These are phyloP conservation scores for Umbelopsis sp. DNA, from an alignment of 192 early-diverging fungal genomes.

Conservation along the genomic window DNA sequence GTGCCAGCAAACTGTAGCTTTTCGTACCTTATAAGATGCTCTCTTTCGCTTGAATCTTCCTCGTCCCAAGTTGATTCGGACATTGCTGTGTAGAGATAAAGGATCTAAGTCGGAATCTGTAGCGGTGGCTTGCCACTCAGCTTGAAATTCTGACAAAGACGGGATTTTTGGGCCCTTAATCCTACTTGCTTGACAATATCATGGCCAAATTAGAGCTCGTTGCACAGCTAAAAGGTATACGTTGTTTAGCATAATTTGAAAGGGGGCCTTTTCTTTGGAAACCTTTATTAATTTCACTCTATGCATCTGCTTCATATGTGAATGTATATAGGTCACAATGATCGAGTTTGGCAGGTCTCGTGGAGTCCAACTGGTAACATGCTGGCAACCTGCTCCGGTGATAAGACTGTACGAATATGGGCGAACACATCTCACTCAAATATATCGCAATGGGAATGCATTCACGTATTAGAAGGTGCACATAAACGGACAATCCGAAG, in stretches of 20 bases:
- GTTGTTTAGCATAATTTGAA: too few relatives aligned
- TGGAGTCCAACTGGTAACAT: constrained; percentile 80
- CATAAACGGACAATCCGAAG: constrained; percentile 94
- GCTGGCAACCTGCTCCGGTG: constrained; percentile 84
- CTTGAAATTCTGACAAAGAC: constrained; percentile 9
- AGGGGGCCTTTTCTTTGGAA: not conserved
- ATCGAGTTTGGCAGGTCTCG: constrained; percentile 84
- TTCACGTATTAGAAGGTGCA: constrained; percentile 76
- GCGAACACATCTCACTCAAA: constrained; percentile 46
- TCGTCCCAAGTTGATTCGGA: constrained; percentile 10
- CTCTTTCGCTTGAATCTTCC: constrained; percentile 23
- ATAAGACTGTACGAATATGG: constrained; percentile 92
- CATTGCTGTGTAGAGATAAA: not conserved
- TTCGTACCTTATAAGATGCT: constrained; percentile 32
- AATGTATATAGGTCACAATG: constrained; percentile 67
- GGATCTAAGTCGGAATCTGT: not conserved
- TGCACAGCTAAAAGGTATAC: constrained; percentile 59
- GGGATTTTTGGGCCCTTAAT: not conserved
- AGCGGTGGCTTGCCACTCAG: constrained; percentile 4
- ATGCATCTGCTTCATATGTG: not conserved
- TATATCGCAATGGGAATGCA: constrained; percentile 66
- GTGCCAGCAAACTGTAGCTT: not conserved
- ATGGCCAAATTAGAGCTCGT: constrained; percentile 59
- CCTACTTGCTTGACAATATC: not conserved
- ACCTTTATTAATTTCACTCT: constrained; percentile 21